Evolutionary conservation across 495 filamentous ascomycete genomes (phyloP).

Genomic region (Tuber borchii): DNA sequence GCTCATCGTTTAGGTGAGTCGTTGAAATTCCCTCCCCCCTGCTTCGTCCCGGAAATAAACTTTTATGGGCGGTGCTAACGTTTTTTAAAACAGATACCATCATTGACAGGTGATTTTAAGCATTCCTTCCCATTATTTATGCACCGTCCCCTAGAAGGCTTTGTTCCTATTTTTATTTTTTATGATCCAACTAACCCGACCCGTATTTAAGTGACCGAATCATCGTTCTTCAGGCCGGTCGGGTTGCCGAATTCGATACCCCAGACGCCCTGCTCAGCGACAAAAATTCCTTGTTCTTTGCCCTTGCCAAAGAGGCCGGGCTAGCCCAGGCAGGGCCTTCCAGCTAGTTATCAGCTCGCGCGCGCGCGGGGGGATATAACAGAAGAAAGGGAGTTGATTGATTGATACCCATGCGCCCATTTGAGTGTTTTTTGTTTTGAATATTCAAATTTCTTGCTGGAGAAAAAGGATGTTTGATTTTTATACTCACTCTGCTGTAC

Average conservation of each 20-base stretch:
- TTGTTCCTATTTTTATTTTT: neutral
- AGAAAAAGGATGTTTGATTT: neutral
- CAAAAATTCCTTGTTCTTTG: constrained; percentile 38
- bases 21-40: constrained; percentile 7
- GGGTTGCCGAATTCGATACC: constrained; percentile 57
- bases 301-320: constrained; percentile 37
- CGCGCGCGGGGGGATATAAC: neutral
- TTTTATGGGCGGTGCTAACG: neutral
- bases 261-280: constrained; percentile 40
- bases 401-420: neutral
- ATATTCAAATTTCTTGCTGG: neutral
- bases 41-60: neutral
- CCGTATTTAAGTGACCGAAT: constrained; percentile 30
- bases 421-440: neutral
- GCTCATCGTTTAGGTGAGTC: constrained; percentile 80
- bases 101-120: constrained; percentile 32
- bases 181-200: constrained; percentile 3
- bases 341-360: constrained; percentile 1
- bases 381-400: neutral
- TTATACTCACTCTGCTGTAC: neutral
- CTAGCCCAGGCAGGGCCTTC: constrained; percentile 14
- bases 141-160: neutral
- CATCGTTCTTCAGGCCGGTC: constrained; percentile 39
- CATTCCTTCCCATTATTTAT: constrained; percentile 1
- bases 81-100: constrained; percentile 32